Base-by-base conservation (phyloP, 2,329 filamentous ascomycete genomes). In the Epichloe hybrida region DNA sequence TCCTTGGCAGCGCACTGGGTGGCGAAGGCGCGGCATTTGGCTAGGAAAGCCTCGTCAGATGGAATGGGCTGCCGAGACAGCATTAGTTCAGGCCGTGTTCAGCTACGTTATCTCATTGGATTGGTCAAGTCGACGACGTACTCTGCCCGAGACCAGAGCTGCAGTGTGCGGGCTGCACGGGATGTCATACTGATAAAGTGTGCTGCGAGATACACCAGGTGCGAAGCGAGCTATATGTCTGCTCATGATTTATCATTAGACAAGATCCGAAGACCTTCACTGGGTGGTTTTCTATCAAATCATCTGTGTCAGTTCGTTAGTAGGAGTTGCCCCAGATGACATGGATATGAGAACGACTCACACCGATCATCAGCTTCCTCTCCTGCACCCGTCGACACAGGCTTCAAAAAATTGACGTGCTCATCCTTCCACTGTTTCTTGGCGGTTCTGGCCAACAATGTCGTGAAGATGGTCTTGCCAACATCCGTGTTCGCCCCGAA, bases 401-500 rank as follows among this genome's bases (percentile, higher is more conserved):
- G 88, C 64, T 94, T 94, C 50, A 94, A 63, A 63, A 86, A 94
- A 11, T 76, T 72, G 1, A 81, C 74, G 20, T 68, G 66, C 44
- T 76, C 73, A 20, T 68, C 59, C 7, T 65, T 64, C 55, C 71
- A 70, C 39, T 68, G 66, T 27, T 67, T 70, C 38, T 67, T 69
- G 4, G 81, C 74, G 8, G 83, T 76, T 54, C 78, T 81, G 63
- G 80, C 84, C 3, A 94, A 71, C 12, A 88, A 66, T 0, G 86
- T 88, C 2, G 84, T 83, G 52, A 89, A 76, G 35, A 94, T 79
- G 0, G 88, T 94, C 71, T 94, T 94, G 56, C 88, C 88, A 27
- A 93, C 86, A 56, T 86, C 80, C 0, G 88, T 93, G 59, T 91
- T 93, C 45, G 88, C 85, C 31, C 88, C 88, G 60, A 86, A 94